A percentile compares a stretch with the other conserved stretches of the same genome.
Conservation (phyloP, 1,284 basidiomycete species). For the Pseudozyma sp. region DNA sequence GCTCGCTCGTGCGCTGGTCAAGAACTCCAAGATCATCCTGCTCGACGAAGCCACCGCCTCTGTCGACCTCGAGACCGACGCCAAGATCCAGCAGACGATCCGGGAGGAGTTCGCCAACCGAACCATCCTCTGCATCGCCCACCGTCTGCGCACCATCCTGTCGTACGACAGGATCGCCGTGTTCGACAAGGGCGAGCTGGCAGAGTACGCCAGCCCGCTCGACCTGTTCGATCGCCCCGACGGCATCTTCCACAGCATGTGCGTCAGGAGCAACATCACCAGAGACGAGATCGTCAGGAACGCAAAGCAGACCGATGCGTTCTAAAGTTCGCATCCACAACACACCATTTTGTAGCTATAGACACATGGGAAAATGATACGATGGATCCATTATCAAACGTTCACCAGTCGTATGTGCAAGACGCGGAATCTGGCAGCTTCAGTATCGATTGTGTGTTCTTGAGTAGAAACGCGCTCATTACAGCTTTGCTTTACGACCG, state of each 20-base stretch:
- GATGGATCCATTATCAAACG: background rate
- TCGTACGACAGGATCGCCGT: constrained; percentile 83
- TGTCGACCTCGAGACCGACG: constrained; percentile 81
- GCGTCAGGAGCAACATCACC: constrained; percentile 78
- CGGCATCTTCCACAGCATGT: constrained; percentile 78
- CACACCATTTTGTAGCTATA: too few relatives aligned
- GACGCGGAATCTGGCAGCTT: too few relatives aligned
- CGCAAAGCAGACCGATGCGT: constrained; percentile 2
- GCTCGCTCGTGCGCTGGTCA: constrained; percentile 67
- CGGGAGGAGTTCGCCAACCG: constrained; percentile 81
- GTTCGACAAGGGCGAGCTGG: constrained; percentile 79
- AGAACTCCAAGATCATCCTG: constrained; percentile 57
- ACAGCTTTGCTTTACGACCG: too few relatives aligned
- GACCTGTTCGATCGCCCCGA: constrained; percentile 73
- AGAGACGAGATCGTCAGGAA: constrained; percentile 70
- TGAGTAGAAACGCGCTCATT: too few relatives aligned
- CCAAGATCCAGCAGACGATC: constrained; percentile 87
- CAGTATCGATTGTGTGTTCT: too few relatives aligned
- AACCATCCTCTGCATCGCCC: constrained; percentile 82
- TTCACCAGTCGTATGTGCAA: too few relatives aligned
- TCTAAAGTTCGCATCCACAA: constrained; percentile 3
- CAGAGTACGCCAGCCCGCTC: constrained; percentile 78
- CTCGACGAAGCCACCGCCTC: constrained; percentile 82
- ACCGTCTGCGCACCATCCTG: constrained; percentile 81
- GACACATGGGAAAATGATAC: background rate